A percentile compares a stretch with the other conserved stretches of the same genome.
These are phyloP conservation scores for Tulasnella sp. DNA, from an alignment of 768 basidiomycete genomes.

Conservation along the genomic window DNA sequence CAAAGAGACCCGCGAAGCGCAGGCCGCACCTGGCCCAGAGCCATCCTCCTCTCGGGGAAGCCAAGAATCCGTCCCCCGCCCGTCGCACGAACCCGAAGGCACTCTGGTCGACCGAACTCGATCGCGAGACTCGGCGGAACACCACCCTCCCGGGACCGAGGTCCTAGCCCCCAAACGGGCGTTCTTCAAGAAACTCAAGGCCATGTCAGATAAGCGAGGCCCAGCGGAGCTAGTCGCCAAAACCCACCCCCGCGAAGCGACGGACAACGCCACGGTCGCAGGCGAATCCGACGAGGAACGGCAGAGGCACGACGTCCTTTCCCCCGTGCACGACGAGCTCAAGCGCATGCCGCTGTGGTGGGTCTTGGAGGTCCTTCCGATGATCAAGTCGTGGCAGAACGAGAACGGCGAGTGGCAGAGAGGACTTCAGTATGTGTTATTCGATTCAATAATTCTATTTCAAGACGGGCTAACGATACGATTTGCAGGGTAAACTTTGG, in stretches of 20 bases:
- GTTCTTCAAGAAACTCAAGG: neutral
- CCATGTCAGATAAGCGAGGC: neutral
- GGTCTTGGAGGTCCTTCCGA: slow-evolving; percentile 15
- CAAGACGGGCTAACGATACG: neutral
- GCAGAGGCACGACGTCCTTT: neutral
- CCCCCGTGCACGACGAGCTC: slow-evolving; percentile 7
- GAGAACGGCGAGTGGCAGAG: slow-evolving; percentile 7
- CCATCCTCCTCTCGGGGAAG: neutral
- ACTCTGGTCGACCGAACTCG: neutral
- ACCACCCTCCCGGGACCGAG: neutral
- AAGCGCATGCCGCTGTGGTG: slow-evolving; percentile 12
- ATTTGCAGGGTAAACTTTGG: neutral
- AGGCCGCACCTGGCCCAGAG: too few species aligned
- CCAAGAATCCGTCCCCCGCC: neutral
- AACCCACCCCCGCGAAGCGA: neutral
- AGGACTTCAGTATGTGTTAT: neutral
- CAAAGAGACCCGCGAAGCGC: too few species aligned
- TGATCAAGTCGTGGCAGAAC: slow-evolving; percentile 2
- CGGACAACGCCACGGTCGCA: neutral
- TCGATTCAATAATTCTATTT: neutral
- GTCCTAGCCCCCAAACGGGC: neutral
- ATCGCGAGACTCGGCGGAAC: neutral
- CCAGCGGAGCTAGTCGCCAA: neutral
- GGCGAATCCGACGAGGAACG: slow-evolving; percentile 8
- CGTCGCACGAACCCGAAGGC: neutral